Percentiles rank a stretch among this genome's conserved stretches.
These are phyloP conservation scores for Coelastrella sp. DNA, from an alignment of 139 green algal genomes.

Conservation along the genomic window DNA sequence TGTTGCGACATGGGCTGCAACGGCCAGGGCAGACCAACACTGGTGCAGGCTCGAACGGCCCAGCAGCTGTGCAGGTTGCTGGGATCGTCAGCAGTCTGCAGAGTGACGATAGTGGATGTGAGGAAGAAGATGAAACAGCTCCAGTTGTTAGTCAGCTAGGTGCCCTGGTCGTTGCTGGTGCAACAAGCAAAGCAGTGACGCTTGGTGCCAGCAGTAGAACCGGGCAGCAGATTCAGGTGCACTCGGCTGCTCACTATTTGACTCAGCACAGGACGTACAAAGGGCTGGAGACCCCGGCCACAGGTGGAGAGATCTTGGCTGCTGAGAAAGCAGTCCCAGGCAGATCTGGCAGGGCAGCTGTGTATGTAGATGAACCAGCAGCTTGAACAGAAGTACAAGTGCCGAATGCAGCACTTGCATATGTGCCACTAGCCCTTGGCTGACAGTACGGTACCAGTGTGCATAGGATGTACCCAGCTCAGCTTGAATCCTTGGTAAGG, in stretches of 20 bases:
- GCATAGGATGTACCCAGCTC: too few species aligned
- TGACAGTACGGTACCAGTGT: too few species aligned
- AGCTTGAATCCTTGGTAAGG: too few species aligned
- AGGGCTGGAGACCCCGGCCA: slow-evolving; percentile 81
- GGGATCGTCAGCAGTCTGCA: too few species aligned
- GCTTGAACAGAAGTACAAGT: too few species aligned
- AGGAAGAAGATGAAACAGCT: neutral
- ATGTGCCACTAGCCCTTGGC: too few species aligned
- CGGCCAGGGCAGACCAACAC: too few species aligned
- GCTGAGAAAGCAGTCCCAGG: slow-evolving; percentile 52
- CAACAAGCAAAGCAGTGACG: neutral
- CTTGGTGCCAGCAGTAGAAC: neutral
- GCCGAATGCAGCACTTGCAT: too few species aligned
- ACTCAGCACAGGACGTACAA: slow-evolving; percentile 72
- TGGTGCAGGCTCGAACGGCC: too few species aligned
- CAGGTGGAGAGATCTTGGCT: slow-evolving; percentile 53
- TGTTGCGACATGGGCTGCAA: neutral
- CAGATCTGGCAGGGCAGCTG: slow-evolving; percentile 66
- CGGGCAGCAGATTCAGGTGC: slow-evolving; percentile 53
- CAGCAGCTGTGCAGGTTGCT: slow-evolving; percentile 1
- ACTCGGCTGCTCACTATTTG: slow-evolving; percentile 80
- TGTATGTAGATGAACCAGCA: slow-evolving; percentile 61
- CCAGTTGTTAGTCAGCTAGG: neutral
- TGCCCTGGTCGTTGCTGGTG: slow-evolving; percentile 37
- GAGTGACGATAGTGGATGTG: neutral